Base-by-base conservation (phyloP, 176 grass and related monocot species). In the Triticum dicoccoides region DNA sequence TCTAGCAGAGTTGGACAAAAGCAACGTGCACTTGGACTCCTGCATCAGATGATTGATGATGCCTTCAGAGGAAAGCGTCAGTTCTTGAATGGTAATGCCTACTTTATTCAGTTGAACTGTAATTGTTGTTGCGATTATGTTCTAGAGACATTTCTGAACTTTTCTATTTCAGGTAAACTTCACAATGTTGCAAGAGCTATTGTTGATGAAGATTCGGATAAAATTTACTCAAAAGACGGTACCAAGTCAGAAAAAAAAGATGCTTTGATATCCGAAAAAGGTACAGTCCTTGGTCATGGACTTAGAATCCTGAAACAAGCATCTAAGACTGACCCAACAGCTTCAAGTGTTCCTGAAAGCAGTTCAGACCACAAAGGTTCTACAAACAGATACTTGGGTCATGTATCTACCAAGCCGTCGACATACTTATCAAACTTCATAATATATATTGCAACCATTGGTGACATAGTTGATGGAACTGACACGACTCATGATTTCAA, bases 401-500 rank as follows among this genome's bases (percentile, higher is more conserved):
- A 89, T 75, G 81, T 95, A 83, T 90, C 93, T 86, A 78, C 93
- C 68, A 98, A 94, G 82, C 88, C 93, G 13, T 94, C 93, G 49
- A 90, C 93, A 83, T 98, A 95, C 89, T 91, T 98, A 85, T 98
- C 96, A 56, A 87, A 92, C 82, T 98, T 98, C 81, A 95, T 95
- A 87, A 93, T 98, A 87, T 98, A 98, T 71, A 94, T 95, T 54
- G 96, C 96, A 39, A 94, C 96, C 82, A 89, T 98, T 14, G 96
- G 96, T 82, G 96, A 98, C 75, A 98, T 95, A 91, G 93, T 98
- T 88, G 96, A 98, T 84, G 96, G 96, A 73, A 89, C 89, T 82
- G 96, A 98, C 71, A 98, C 96, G 8, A 95, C 96, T 87, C 96
- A 98, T 94, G 93, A 98, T 91, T 98, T 98, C 91, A 95, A 98